Percentiles rank a stretch among this genome's conserved stretches.
phyloP scores from a whole-genome alignment of 805 yeast species.

The Saccharomyces paradoxus region DNA sequence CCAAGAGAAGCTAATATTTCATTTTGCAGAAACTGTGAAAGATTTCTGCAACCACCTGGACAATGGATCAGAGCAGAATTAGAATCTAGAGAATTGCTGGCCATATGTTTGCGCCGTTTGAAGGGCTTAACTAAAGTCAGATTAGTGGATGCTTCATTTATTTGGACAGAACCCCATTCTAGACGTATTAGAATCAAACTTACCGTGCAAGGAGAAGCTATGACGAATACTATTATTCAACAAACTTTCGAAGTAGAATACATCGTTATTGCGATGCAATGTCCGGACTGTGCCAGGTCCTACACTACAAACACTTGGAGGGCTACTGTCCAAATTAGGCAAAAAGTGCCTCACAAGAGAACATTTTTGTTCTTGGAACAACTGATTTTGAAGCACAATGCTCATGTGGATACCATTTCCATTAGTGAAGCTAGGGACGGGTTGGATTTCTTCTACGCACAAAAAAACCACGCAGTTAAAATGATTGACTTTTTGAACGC shows the following conservation, averaged over 20 bases:
- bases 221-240: slow-evolving; percentile 83
- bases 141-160: slow-evolving; percentile 84
- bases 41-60: slow-evolving; percentile 88
- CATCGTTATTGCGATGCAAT: slow-evolving; percentile 89
- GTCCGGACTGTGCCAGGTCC: slow-evolving; percentile 97
- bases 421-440: slow-evolving; percentile 93
- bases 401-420: slow-evolving; percentile 88
- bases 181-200: slow-evolving; percentile 85
- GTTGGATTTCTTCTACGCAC: slow-evolving; percentile 83
- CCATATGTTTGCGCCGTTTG: slow-evolving; percentile 78
- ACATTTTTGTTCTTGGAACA: slow-evolving; percentile 94
- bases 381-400: slow-evolving; percentile 82
- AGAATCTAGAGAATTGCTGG: slow-evolving; percentile 87
- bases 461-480: slow-evolving; percentile 83
- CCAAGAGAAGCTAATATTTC: slow-evolving; percentile 91
- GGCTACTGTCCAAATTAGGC: slow-evolving; percentile 95
- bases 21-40: slow-evolving; percentile 94
- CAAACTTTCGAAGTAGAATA: slow-evolving; percentile 93
- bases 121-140: slow-evolving; percentile 83
- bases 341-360: slow-evolving; percentile 93
- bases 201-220: slow-evolving; percentile 95
- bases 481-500: slow-evolving; percentile 84
- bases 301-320: slow-evolving; percentile 97
- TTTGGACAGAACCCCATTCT: slow-evolving; percentile 99
- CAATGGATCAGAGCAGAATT: slow-evolving; percentile 89